These are phyloP conservation scores for Hylodesmum podocarpum DNA, from an alignment of 306 rosid species.

Conservation along the genomic window DNA sequence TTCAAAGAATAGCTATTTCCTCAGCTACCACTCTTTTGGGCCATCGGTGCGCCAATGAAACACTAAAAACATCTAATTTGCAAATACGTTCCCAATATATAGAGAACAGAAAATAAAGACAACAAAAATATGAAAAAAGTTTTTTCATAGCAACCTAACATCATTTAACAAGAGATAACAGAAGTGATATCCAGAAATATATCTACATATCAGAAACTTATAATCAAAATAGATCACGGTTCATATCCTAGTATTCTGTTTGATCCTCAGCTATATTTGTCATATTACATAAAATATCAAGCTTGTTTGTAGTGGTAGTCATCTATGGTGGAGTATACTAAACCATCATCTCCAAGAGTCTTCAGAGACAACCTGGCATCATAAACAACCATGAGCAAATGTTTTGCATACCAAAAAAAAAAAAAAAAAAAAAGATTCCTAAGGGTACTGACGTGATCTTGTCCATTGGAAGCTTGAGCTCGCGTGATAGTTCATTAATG, in stretches of 20 bases:
- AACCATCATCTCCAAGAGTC: slow-evolving; percentile 80
- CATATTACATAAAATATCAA: slow-evolving; percentile 30
- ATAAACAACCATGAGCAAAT: slow-evolving; percentile 17
- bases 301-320: slow-evolving; percentile 87
- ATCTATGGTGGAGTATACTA: slow-evolving; percentile 83
- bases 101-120: neutral
- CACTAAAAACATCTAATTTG: neutral
- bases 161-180: neutral
- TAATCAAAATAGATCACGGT: neutral
- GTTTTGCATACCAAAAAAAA: neutral
- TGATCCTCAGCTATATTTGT: neutral
- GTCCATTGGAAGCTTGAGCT: slow-evolving; percentile 73
- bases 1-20: too few species aligned
- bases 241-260: slow-evolving; percentile 15
- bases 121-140: neutral
- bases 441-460: slow-evolving; percentile 61
- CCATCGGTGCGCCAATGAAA: neutral
- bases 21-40: neutral
- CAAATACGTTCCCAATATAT: neutral
- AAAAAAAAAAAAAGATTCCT: neutral
- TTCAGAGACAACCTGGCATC: slow-evolving; percentile 66
- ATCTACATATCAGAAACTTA: slow-evolving; percentile 35
- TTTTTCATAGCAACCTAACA: neutral
- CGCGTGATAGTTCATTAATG: slow-evolving; percentile 65
- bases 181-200: slow-evolving; percentile 24